Percentiles rank a stretch among this genome's conserved stretches.
Evolutionary conservation across 2,329 filamentous ascomycete species (phyloP).

Genomic region (Chrysosporium keratinophilum): DNA sequence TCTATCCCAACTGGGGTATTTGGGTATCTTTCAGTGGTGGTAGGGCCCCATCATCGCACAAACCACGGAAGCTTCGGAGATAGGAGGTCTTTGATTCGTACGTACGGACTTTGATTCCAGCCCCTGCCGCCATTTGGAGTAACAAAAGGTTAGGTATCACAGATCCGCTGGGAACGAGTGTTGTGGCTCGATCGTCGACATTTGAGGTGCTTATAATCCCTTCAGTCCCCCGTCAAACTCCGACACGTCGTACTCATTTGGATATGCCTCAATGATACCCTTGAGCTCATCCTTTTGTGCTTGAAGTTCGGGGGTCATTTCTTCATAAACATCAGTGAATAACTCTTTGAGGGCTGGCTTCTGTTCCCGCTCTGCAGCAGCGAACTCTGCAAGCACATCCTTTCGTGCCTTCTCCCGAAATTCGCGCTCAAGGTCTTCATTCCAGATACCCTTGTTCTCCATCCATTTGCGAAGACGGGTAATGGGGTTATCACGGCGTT

Average conservation of each 20-base stretch:
- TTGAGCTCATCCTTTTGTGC: slow-evolving; percentile 67
- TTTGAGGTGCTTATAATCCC: slow-evolving; percentile 41
- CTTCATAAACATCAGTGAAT: slow-evolving; percentile 84
- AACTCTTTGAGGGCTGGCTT: slow-evolving; percentile 44
- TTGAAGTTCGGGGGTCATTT: slow-evolving; percentile 66
- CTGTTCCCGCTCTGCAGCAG: slow-evolving; percentile 52
- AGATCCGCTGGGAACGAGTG: too few species aligned
- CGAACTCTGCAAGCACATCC: slow-evolving; percentile 73
- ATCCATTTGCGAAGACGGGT: slow-evolving; percentile 82
- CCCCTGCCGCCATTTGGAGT: too few species aligned
- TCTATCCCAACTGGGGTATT: not conserved
- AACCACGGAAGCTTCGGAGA: too few species aligned
- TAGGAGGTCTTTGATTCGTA: too few species aligned
- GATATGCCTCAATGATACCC: slow-evolving; percentile 72
- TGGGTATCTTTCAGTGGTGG: not conserved
- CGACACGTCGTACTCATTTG: slow-evolving; percentile 77
- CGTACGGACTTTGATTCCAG: too few species aligned
- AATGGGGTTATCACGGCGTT: slow-evolving; percentile 77
- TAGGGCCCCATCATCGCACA: not conserved
- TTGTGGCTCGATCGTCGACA: not conserved
- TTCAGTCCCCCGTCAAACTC: slow-evolving; percentile 64
- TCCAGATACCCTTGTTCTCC: slow-evolving; percentile 72
- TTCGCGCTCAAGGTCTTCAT: slow-evolving; percentile 69
- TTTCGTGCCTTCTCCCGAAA: slow-evolving; percentile 56
- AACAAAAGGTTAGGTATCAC: too few species aligned